These are phyloP conservation scores for Pseudopithomyces maydicus DNA, from an alignment of 2,329 filamentous ascomycete genomes.

Conservation along the genomic window DNA sequence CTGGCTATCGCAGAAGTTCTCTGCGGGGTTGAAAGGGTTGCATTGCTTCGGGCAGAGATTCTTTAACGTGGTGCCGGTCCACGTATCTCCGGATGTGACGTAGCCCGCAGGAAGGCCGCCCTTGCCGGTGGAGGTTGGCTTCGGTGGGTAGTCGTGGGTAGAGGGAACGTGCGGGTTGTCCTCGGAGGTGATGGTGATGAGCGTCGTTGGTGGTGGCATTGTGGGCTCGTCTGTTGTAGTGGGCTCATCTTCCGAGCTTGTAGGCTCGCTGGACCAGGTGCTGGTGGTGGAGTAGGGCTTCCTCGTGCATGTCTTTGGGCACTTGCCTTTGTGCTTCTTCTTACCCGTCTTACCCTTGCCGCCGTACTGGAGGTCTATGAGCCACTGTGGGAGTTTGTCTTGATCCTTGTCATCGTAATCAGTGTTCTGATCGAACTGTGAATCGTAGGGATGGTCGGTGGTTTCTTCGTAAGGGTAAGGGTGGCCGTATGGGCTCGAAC, in stretches of 20 bases:
- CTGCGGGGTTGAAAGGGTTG: conserved; percentile 26
- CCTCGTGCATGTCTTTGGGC: conserved; percentile 9
- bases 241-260: not conserved
- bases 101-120: not conserved
- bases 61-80: conserved; percentile 24
- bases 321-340: conserved; percentile 14
- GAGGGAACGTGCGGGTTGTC: not conserved
- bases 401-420: conserved; percentile 3
- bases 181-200: not conserved
- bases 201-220: not conserved
- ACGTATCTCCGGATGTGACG: conserved; percentile 12
- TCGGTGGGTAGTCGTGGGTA: not conserved
- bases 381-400: conserved; percentile 19
- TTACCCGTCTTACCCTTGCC: conserved; percentile 8
- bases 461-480: conserved; percentile 6
- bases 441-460: conserved; percentile 6
- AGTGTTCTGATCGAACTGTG: conserved; percentile 5
- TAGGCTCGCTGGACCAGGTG: not conserved
- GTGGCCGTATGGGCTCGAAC: not conserved
- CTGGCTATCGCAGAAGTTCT: conserved; percentile 30
- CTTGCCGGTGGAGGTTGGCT: not conserved
- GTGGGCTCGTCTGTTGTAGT: not conserved
- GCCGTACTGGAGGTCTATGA: not conserved
- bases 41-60: conserved; percentile 28
- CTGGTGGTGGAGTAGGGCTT: not conserved